Evolutionary conservation across 148 eudicot species (phyloP).

Genomic region (Vaccinium myrtillus): DNA sequence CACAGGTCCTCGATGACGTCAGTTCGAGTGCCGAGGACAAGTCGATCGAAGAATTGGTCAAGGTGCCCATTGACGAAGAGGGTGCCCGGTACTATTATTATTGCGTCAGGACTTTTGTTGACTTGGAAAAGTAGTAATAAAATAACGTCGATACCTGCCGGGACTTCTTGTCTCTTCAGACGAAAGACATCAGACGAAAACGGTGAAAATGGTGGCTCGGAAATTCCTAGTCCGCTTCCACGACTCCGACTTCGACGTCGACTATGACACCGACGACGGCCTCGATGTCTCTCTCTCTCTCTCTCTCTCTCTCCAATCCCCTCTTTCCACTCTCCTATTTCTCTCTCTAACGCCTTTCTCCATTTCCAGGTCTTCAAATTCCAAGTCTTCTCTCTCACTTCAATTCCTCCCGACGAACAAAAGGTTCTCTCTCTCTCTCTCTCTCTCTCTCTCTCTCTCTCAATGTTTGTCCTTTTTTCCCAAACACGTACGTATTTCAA

Average conservation of each 20-base stretch:
- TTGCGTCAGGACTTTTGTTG: too few species aligned
- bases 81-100: too few species aligned
- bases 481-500: neutral
- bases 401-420: constrained; percentile 85
- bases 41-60: too few species aligned
- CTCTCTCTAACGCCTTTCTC: neutral
- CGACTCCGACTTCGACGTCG: constrained; percentile 66
- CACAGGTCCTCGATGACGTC: too few species aligned
- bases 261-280: constrained; percentile 90
- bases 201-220: constrained; percentile 59
- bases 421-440: constrained; percentile 34
- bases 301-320: constrained; percentile 11
- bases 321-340: neutral
- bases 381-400: constrained; percentile 94
- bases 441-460: neutral
- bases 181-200: too few species aligned
- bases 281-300: constrained; percentile 54
- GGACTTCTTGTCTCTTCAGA: too few species aligned
- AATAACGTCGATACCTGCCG: too few species aligned
- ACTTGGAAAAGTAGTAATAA: too few species aligned
- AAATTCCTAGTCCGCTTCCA: constrained; percentile 57
- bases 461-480: neutral
- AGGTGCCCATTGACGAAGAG: too few species aligned
- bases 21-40: too few species aligned
- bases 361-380: constrained; percentile 69